Percentiles rank a stretch among this genome's conserved stretches.
Evolutionary conservation across 2,329 filamentous ascomycete species (phyloP).

Genomic region (Beauveria medogensis): DNA sequence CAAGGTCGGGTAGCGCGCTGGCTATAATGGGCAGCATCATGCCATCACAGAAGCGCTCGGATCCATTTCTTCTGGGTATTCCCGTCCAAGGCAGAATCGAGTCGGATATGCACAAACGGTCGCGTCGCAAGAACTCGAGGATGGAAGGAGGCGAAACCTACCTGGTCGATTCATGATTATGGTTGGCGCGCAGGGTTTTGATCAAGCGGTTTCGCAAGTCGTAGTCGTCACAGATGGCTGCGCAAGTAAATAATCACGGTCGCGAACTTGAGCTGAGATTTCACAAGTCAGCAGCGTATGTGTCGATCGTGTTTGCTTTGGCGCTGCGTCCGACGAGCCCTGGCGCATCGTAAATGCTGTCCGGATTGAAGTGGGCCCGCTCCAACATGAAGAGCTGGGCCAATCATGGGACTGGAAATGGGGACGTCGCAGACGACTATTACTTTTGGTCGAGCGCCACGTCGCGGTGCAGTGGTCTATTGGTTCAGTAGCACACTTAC

Average conservation of each 20-base stretch:
- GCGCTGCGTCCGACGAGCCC: background rate
- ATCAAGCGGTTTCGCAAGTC: background rate
- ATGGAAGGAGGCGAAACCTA: conserved; percentile 31
- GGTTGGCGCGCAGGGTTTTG: background rate
- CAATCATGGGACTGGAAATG: conserved; percentile 10
- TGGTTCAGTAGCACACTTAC: background rate
- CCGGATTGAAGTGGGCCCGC: conserved; percentile 29
- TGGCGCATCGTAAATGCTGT: conserved; percentile 12
- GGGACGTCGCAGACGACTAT: background rate
- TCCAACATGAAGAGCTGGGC: conserved; percentile 18
- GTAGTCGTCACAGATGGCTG: background rate
- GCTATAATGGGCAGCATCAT: background rate
- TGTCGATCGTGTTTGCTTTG: conserved; percentile 6
- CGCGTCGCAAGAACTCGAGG: background rate
- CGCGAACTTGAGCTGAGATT: background rate
- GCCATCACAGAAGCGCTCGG: background rate
- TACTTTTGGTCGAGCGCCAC: background rate
- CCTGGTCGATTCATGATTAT: conserved; percentile 50
- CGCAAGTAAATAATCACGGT: background rate
- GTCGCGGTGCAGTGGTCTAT: background rate
- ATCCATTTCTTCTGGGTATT: background rate
- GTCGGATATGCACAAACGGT: background rate
- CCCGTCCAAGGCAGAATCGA: background rate
- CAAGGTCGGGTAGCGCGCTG: background rate
- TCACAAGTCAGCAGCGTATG: background rate